phyloP scores from a whole-genome alignment of 78 protist species.

The Anaeramoeba ignava region DNA sequence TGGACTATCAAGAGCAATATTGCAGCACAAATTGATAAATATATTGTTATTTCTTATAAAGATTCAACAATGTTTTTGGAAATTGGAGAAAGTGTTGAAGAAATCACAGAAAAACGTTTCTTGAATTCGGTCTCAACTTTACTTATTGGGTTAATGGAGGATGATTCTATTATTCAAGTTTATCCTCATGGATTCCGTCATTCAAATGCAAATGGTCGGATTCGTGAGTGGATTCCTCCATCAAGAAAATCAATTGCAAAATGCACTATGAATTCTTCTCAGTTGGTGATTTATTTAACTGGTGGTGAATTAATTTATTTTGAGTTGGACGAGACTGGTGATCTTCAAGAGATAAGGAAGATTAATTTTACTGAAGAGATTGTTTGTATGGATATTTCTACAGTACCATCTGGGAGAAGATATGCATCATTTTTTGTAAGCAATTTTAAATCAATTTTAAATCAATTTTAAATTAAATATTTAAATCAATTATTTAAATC shows the following conservation, averaged over 20 bases:
- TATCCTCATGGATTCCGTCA: neutral
- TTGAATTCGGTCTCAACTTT: neutral
- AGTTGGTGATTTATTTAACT: neutral
- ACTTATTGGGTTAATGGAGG: neutral
- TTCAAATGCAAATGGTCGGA: neutral
- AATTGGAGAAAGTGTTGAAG: neutral
- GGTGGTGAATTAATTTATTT: neutral
- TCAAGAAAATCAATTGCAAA: neutral
- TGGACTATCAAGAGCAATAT: neutral
- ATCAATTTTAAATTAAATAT: too few relatives aligned
- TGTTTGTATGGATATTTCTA: neutral
- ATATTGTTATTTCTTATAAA: neutral
- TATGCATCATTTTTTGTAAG: too few relatives aligned
- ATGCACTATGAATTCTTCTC: neutral
- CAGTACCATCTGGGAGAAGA: too few relatives aligned
- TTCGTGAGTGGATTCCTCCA: neutral
- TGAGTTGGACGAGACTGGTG: neutral
- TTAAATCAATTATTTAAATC: too few relatives aligned
- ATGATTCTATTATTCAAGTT: neutral
- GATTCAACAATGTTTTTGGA: neutral
- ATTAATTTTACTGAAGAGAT: neutral
- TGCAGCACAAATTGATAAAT: neutral
- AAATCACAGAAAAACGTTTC: neutral
- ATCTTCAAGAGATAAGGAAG: neutral
- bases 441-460: too few relatives aligned